Conservation (phyloP, 495 filamentous ascomycete genomes). For the Pseudevernia furfuracea region DNA sequence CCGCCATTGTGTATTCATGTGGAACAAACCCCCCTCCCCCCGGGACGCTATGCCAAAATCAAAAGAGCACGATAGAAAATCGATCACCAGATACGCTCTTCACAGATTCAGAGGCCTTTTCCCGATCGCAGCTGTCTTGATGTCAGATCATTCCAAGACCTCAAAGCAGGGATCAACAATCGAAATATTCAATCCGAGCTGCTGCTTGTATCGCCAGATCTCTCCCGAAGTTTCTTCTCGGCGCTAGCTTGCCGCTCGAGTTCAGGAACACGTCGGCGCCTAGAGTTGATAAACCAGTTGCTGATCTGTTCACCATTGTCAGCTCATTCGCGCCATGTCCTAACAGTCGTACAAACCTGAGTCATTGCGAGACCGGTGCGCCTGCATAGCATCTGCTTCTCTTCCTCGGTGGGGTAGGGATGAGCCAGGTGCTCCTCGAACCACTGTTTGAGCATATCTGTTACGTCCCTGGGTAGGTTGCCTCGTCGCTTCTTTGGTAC, state of each 20-base stretch:
- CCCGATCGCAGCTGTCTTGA: neutral
- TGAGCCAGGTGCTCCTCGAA: constrained; percentile 68
- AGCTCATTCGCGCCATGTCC: neutral
- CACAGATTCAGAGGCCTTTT: neutral
- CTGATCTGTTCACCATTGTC: constrained; percentile 53
- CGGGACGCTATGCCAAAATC: neutral
- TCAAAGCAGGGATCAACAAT: neutral
- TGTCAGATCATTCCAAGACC: neutral
- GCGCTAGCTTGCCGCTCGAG: constrained; percentile 46
- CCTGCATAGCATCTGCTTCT: constrained; percentile 75
- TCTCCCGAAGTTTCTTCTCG: constrained; percentile 21
- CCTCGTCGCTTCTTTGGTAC: constrained; percentile 61
- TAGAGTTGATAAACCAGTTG: constrained; percentile 95
- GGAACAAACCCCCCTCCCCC: neutral
- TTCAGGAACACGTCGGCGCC: constrained; percentile 66
- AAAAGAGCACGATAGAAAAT: neutral
- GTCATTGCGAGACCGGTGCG: constrained; percentile 73
- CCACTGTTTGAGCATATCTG: constrained; percentile 74
- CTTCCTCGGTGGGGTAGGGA: constrained; percentile 84
- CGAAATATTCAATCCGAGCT: constrained; percentile 13
- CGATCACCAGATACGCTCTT: neutral
- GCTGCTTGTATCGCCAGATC: constrained; percentile 14
- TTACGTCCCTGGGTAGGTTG: constrained; percentile 81
- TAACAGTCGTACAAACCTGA: constrained; percentile 45
- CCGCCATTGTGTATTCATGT: neutral